Evolutionary conservation across 2,329 filamentous ascomycete genomes (phyloP).

Genomic region (Calonectria pseudoreteaudii): DNA sequence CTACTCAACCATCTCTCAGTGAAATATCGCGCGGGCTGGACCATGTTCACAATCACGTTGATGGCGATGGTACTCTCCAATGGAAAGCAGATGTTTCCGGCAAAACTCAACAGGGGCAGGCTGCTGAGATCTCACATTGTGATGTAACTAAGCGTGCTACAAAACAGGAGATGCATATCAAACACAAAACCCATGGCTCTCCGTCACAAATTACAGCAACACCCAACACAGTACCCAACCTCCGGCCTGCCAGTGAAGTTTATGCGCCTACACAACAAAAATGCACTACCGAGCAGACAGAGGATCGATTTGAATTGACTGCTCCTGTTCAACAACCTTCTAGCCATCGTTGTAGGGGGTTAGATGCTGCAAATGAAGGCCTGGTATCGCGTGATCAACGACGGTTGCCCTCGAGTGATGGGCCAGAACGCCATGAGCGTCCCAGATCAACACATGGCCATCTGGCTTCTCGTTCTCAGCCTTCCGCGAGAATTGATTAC

Average conservation of each 20-base stretch:
- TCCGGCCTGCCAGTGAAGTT: constrained; percentile 45
- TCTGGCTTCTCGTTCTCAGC: constrained; percentile 15
- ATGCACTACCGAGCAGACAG: neutral
- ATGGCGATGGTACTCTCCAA: neutral
- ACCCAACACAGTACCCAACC: constrained; percentile 31
- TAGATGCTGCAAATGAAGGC: constrained; percentile 3
- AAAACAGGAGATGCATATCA: neutral
- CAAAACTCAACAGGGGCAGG: neutral
- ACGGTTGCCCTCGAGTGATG: constrained; percentile 3
- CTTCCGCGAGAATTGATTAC: constrained; percentile 25
- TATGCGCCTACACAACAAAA: constrained; percentile 41
- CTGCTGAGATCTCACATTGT: neutral
- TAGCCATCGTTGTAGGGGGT: constrained; percentile 1
- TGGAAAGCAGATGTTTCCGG: neutral
- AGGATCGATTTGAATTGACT: neutral
- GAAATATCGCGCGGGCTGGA: neutral
- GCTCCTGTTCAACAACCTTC: neutral
- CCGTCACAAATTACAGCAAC: constrained; percentile 4
- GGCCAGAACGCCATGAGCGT: neutral
- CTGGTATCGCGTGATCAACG: neutral
- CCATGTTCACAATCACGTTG: neutral
- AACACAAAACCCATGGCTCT: neutral
- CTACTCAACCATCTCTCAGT: neutral
- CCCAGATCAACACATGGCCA: neutral
- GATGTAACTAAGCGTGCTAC: neutral